phyloP scores from a whole-genome alignment of 106 monocot genomes.

The Phalaenopsis aphrodite region DNA sequence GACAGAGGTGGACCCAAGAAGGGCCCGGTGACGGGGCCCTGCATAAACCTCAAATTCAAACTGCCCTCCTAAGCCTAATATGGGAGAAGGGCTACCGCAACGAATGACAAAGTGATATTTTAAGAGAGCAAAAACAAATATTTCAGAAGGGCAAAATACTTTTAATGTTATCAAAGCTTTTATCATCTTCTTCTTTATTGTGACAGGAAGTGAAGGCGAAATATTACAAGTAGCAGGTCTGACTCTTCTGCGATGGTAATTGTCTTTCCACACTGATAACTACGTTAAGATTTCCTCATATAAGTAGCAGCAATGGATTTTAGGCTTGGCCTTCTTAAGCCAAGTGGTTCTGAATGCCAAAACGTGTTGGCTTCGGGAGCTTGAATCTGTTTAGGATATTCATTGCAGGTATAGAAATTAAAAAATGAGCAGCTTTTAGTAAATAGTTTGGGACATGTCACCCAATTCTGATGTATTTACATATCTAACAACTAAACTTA shows the following conservation, averaged over 20 bases:
- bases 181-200: constrained; percentile 63
- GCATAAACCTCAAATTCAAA: no score
- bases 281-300: constrained; percentile 13
- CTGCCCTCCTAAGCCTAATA: no score
- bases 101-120: no score
- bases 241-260: constrained; percentile 36
- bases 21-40: no score
- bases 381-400: constrained; percentile 50
- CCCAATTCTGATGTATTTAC: no score
- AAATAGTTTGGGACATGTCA: no score
- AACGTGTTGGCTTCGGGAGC: constrained; percentile 72
- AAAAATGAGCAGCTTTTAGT: no score
- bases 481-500: no score
- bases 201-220: constrained; percentile 23
- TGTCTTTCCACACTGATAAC: constrained; percentile 10
- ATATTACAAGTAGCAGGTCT: constrained; percentile 22
- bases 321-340: constrained; percentile 38
- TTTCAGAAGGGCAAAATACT: neutral
- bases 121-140: no score
- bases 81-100: no score
- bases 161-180: constrained; percentile 33
- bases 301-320: constrained; percentile 28
- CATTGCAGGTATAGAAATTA: no score
- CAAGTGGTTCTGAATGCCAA: constrained; percentile 63
- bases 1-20: constrained; percentile 35